phyloP scores from a whole-genome alignment of 805 yeast species.

The Candida ficus region DNA sequence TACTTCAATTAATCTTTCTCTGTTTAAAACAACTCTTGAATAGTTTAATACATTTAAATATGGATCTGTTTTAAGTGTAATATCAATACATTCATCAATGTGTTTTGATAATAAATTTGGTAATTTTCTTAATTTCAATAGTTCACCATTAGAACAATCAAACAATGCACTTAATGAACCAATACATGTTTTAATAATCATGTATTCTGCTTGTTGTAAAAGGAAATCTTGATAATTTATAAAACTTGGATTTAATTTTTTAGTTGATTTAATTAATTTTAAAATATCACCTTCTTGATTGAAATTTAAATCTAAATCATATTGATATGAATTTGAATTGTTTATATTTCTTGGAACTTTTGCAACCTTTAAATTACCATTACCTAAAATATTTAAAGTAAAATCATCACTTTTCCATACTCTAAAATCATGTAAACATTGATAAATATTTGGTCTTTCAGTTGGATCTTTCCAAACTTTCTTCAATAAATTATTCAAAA shows the following conservation, averaged over 20 bases:
- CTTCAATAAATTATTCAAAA: constrained; percentile 35
- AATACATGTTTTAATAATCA: constrained; percentile 62
- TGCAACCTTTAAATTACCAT: constrained; percentile 48
- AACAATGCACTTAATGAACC: constrained; percentile 64
- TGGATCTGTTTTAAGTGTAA: constrained; percentile 29
- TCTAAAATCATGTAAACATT: constrained; percentile 56
- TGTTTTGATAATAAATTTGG: constrained; percentile 33
- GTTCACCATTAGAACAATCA: constrained; percentile 61
- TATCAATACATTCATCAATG: constrained; percentile 44
- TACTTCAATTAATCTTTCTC: constrained; percentile 30
- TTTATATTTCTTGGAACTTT: constrained; percentile 34
- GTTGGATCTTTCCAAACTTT: constrained; percentile 46
- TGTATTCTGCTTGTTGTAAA: constrained; percentile 56
- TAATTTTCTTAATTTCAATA: constrained; percentile 37
- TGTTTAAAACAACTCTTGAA: constrained; percentile 22
- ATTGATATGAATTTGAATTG: constrained; percentile 15
- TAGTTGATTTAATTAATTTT: constrained; percentile 21
- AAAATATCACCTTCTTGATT: constrained; percentile 20
- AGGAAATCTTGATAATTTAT: constrained; percentile 32
- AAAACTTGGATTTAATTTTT: constrained; percentile 27
- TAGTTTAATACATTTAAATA: constrained; percentile 15
- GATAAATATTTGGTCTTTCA: constrained; percentile 47
- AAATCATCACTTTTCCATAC: constrained; percentile 40
- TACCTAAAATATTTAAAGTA: constrained; percentile 51
- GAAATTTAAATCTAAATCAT: constrained; percentile 22